These are phyloP conservation scores for Hypoxylon sp. DNA, from an alignment of 2,329 filamentous ascomycete species.

Conservation along the genomic window DNA sequence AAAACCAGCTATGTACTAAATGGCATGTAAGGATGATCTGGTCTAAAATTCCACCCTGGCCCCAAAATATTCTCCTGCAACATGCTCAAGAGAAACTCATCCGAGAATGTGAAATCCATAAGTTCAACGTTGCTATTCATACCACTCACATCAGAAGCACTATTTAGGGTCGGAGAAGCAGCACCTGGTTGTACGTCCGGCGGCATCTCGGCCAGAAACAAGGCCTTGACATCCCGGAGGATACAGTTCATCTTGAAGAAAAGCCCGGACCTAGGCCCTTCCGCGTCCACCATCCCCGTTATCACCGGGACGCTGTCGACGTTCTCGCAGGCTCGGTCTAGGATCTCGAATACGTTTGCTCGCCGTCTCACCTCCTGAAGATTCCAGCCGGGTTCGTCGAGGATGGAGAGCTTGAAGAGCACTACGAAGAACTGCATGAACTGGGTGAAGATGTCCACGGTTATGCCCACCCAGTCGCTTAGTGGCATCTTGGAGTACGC, in stretches of 20 bases:
- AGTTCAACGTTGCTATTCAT: not conserved
- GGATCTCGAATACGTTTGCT: slow-evolving; percentile 44
- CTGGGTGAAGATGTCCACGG: slow-evolving; percentile 47
- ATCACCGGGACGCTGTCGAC: slow-evolving; percentile 32
- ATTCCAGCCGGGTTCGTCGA: slow-evolving; percentile 49
- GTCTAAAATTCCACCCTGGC: slow-evolving; percentile 35
- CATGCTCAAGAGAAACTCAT: slow-evolving; percentile 35
- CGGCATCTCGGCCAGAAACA: slow-evolving; percentile 46
- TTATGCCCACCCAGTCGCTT: slow-evolving; percentile 42
- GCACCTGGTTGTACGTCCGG: slow-evolving; percentile 1
- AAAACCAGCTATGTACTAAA: slow-evolving; percentile 11
- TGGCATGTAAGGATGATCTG: slow-evolving; percentile 29
- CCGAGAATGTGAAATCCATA: slow-evolving; percentile 24
- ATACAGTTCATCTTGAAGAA: slow-evolving; percentile 46
- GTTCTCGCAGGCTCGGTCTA: slow-evolving; percentile 40
- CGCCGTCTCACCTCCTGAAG: slow-evolving; percentile 43
- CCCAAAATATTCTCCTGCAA: slow-evolving; percentile 39
- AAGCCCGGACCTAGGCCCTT: slow-evolving; percentile 41
- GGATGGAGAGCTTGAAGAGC: slow-evolving; percentile 47
- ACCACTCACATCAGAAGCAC: not conserved
- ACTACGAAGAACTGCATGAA: slow-evolving; percentile 48
- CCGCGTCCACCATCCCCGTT: slow-evolving; percentile 43
- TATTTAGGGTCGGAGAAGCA: slow-evolving; percentile 16
- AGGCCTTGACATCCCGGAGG: slow-evolving; percentile 42
- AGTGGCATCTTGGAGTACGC: slow-evolving; percentile 39